Evolutionary conservation across 768 basidiomycete species (phyloP).

Genomic region (Galerina sulciceps): DNA sequence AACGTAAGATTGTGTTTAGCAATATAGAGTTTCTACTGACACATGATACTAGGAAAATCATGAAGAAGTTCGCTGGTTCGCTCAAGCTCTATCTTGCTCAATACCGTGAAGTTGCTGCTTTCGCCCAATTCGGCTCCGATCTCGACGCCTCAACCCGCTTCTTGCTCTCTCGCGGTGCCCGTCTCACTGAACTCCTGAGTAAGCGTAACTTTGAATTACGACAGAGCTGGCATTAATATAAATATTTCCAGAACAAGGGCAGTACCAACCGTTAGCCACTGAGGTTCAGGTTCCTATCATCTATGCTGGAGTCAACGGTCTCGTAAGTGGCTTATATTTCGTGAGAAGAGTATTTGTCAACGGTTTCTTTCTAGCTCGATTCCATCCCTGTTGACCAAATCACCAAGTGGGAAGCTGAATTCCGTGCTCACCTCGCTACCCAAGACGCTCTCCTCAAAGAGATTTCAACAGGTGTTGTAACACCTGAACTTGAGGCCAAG

Average conservation of each 20-base stretch:
- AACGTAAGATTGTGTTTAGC: slow-evolving; percentile 64
- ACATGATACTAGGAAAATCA: slow-evolving; percentile 73
- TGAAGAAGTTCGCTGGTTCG: slow-evolving; percentile 99
- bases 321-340: slow-evolving; percentile 53
- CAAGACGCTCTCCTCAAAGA: slow-evolving; percentile 81
- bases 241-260: slow-evolving; percentile 82
- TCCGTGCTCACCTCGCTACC: slow-evolving; percentile 85
- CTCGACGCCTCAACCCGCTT: slow-evolving; percentile 99
- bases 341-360: background rate
- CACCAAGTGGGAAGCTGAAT: slow-evolving; percentile 89
- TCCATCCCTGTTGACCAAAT: slow-evolving; percentile 95
- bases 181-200: slow-evolving; percentile 96
- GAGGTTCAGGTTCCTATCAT: slow-evolving; percentile 99
- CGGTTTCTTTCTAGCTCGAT: slow-evolving; percentile 66
- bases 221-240: slow-evolving; percentile 17
- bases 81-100: slow-evolving; percentile 99
- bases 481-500: slow-evolving; percentile 88
- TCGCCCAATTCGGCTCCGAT: slow-evolving; percentile 99
- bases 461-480: slow-evolving; percentile 83
- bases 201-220: slow-evolving; percentile 29
- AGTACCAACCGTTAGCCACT: slow-evolving; percentile 93
- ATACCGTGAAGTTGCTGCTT: slow-evolving; percentile 99
- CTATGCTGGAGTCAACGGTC: slow-evolving; percentile 99
- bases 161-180: slow-evolving; percentile 96
- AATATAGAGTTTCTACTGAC: background rate